phyloP scores from a whole-genome alignment of 345 rosid species.

The Aquilaria sinensis region DNA sequence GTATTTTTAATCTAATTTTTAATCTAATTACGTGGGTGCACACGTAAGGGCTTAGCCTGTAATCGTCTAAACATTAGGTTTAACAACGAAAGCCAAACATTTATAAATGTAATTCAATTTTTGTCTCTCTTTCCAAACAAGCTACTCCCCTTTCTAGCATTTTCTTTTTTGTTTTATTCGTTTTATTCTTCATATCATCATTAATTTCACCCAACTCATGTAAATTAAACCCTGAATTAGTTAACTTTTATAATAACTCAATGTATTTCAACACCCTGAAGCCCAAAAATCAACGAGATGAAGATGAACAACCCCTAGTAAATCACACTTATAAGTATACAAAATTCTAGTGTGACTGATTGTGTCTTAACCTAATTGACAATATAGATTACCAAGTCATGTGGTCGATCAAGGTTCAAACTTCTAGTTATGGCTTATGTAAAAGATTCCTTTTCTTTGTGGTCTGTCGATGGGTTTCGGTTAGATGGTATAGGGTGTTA shows the following conservation, averaged over 20 bases:
- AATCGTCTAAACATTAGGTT: slow-evolving; percentile 23
- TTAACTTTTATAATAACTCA: too few relatives aligned
- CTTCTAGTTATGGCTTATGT: too few relatives aligned
- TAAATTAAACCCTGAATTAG: background rate
- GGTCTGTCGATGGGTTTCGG: too few relatives aligned
- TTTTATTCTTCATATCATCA: background rate
- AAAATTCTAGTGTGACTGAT: too few relatives aligned
- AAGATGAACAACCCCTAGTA: background rate
- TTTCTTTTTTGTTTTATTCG: background rate
- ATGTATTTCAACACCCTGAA: background rate
- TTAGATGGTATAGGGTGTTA: too few relatives aligned
- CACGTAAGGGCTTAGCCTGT: slow-evolving; percentile 42
- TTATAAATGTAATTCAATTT: slow-evolving; percentile 7
- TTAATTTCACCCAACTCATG: slow-evolving; percentile 4
- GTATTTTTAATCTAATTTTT: slow-evolving; percentile 9
- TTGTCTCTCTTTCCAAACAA: slow-evolving; percentile 4
- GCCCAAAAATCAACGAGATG: background rate
- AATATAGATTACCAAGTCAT: too few relatives aligned
- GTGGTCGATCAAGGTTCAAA: too few relatives aligned
- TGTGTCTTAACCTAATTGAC: too few relatives aligned
- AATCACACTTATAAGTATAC: too few relatives aligned
- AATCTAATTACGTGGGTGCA: slow-evolving; percentile 36
- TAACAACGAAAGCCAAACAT: slow-evolving; percentile 1
- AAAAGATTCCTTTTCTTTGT: too few relatives aligned
- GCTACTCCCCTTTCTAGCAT: background rate